phyloP scores from a whole-genome alignment of 257 asterid species.

The Mentha longifolia region DNA sequence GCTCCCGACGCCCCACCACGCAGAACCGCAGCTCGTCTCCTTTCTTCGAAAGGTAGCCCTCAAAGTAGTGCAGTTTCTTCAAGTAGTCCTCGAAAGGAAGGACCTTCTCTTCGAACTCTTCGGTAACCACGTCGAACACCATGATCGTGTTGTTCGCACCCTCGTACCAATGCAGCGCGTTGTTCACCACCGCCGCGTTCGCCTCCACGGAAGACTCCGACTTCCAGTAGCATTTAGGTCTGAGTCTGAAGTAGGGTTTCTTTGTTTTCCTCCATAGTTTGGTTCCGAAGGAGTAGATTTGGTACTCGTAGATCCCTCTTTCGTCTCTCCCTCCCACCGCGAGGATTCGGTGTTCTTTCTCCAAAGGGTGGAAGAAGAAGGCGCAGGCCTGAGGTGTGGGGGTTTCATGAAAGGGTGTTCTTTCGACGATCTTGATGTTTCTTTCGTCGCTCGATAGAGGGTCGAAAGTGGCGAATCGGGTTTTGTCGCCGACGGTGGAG shows the following conservation, averaged over 20 bases:
- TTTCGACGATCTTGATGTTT: not conserved
- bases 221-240: not conserved
- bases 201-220: not conserved
- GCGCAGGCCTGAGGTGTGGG: not conserved
- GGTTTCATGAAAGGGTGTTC: no score
- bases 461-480: not conserved
- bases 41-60: not conserved
- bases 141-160: not conserved
- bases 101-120: not conserved
- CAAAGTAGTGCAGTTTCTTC: not conserved
- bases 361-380: slow-evolving; percentile 19
- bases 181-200: not conserved
- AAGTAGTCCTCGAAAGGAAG: not conserved
- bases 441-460: not conserved
- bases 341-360: not conserved
- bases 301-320: not conserved
- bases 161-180: slow-evolving; percentile 5
- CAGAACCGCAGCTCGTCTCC: slow-evolving; percentile 7
- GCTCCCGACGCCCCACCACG: not conserved
- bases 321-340: not conserved
- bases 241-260: not conserved
- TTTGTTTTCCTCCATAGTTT: not conserved
- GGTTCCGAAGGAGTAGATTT: not conserved
- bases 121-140: slow-evolving; percentile 15
- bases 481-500: not conserved